Evolutionary conservation across 202 grass and related monocot genomes (phyloP).

Genomic region (Alloteropsis angusta): DNA sequence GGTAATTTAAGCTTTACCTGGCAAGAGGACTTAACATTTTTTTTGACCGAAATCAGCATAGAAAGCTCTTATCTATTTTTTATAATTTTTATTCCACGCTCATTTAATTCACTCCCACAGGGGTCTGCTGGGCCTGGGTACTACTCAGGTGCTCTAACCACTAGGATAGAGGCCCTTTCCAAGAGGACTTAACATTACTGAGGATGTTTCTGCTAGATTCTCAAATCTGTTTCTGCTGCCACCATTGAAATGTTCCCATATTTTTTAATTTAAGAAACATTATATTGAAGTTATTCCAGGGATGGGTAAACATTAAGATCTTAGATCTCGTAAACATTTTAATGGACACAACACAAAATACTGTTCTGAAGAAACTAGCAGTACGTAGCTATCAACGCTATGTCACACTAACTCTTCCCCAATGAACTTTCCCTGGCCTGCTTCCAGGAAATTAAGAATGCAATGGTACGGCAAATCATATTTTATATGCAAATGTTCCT

Average conservation of each 20-base stretch:
- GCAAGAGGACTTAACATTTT: too few species aligned
- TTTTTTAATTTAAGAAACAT: not conserved
- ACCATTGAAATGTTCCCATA: not conserved
- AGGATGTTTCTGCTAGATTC: too few species aligned
- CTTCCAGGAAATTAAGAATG: conserved; percentile 10
- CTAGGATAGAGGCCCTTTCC: too few species aligned
- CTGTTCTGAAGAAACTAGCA: not conserved
- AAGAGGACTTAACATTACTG: too few species aligned
- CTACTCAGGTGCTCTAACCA: too few species aligned
- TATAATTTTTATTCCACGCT: too few species aligned
- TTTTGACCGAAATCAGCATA: too few species aligned
- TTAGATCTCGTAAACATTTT: not conserved
- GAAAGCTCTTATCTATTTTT: too few species aligned
- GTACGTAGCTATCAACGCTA: too few species aligned
- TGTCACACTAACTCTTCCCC: not conserved
- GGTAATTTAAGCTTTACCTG: not conserved
- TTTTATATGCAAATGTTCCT: not conserved
- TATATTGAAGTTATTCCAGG: not conserved
- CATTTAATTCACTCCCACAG: too few species aligned
- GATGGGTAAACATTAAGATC: not conserved
- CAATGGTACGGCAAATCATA: not conserved
- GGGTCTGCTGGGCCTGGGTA: too few species aligned
- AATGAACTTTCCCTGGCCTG: not conserved
- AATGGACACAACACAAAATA: not conserved
- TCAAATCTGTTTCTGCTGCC: not conserved